These are phyloP conservation scores for Debaryomycetaceae sp. DNA, from an alignment of 1,139 yeast species.

Conservation along the genomic window DNA sequence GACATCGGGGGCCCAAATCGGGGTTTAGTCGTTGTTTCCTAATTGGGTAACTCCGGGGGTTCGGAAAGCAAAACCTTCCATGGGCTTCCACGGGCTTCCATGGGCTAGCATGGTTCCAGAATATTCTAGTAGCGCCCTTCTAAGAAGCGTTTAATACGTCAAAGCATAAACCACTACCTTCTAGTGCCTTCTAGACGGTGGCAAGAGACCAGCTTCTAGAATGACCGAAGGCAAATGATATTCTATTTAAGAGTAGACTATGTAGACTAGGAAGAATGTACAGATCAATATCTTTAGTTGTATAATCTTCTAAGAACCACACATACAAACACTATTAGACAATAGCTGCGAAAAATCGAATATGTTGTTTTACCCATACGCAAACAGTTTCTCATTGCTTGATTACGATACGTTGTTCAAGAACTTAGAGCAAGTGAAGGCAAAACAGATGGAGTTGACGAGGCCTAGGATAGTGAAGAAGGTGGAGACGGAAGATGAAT, in stretches of 20 bases:
- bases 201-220: conserved; percentile 4
- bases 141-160: neutral
- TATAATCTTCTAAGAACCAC: no score
- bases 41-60: no score
- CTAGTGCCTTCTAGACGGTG: conserved; percentile 4
- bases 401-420: conserved; percentile 8
- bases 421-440: conserved; percentile 8
- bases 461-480: conserved; percentile 30
- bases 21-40: no score
- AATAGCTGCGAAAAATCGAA: neutral
- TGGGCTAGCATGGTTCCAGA: neutral
- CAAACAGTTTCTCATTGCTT: conserved; percentile 4
- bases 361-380: neutral
- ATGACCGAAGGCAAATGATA: conserved; percentile 1
- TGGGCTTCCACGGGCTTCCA: neutral
- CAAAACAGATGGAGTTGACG: conserved; percentile 11
- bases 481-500: conserved; percentile 35
- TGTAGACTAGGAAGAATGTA: neutral
- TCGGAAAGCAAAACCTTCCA: neutral
- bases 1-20: no score
- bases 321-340: no score
- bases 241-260: conserved; percentile 1
- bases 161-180: neutral
- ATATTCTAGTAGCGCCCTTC: neutral
- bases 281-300: no score